Evolutionary conservation across 768 basidiomycete genomes (phyloP).

Genomic region (Russula earlei): DNA sequence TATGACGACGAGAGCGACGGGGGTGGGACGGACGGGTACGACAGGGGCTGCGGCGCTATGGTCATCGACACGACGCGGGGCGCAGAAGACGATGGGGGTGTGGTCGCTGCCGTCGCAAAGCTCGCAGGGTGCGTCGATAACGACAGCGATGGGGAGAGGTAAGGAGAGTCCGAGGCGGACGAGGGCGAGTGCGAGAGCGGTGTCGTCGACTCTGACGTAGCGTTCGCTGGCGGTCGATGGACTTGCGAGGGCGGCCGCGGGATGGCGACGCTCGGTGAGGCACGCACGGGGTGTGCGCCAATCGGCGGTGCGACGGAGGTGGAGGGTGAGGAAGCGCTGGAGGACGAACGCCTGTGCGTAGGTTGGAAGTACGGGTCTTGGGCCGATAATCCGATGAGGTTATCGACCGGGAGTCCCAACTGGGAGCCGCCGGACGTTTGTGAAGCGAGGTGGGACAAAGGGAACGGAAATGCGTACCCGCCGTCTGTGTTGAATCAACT

Average conservation of each 20-base stretch:
- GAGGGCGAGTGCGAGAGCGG: constrained; percentile 61
- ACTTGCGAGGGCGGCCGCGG: constrained; percentile 61
- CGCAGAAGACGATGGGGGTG: constrained; percentile 57
- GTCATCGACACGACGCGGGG: constrained; percentile 40
- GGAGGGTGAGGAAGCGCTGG: constrained; percentile 37
- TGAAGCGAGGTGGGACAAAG: not conserved
- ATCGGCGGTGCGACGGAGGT: constrained; percentile 31
- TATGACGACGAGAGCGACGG: constrained; percentile 65
- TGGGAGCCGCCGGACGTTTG: too few species aligned
- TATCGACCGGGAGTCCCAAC: constrained; percentile 62
- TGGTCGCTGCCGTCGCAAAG: constrained; percentile 50
- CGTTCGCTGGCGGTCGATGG: constrained; percentile 42
- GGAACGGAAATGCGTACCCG: constrained; percentile 40
- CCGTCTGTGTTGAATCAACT: constrained; percentile 67
- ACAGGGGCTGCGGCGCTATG: constrained; percentile 36
- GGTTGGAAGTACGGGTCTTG: constrained; percentile 64
- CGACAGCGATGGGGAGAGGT: constrained; percentile 41
- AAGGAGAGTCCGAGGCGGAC: constrained; percentile 36
- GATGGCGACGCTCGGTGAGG: constrained; percentile 55
- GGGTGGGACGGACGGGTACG: constrained; percentile 79
- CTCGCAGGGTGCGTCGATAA: constrained; percentile 46
- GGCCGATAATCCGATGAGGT: constrained; percentile 57
- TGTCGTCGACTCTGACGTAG: constrained; percentile 46
- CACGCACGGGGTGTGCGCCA: constrained; percentile 24
- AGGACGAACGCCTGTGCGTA: constrained; percentile 47